Evolutionary conservation across 2,329 filamentous ascomycete species (phyloP), one percentile per base, ranked within the genome.

Genomic region (Colletotrichum brevisporum): DNA sequence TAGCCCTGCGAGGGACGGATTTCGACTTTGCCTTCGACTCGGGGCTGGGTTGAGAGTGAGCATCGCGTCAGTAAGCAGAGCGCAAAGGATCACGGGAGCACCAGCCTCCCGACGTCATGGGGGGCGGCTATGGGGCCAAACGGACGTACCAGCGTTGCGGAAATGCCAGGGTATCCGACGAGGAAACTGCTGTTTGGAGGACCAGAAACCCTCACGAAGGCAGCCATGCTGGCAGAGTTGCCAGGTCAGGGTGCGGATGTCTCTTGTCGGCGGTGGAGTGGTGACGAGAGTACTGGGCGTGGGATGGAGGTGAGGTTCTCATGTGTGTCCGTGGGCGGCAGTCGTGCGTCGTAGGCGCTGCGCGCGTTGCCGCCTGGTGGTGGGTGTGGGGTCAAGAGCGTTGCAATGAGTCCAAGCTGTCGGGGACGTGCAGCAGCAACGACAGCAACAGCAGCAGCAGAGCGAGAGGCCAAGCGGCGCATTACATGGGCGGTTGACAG

Each of bases 11-110:
- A 91, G 50, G 96, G 96, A 70, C 96, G 90, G 75, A 99, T 96
- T 83, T 98, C 96, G 78, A 99, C 96, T 79, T 96, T 97, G 76
- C 96, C 96, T 86, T 98, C 95, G 83, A 99, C 95, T 78, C 96
- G 93, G 77, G 96, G 96, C 94, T 98, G 77, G 24, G 57, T 69
- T 26, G 36, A 36, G 51, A 41, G 45, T 6, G 24, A 24, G 12
- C 10, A 50, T 12, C 39, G 24, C 8, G 45, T 69, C 67, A 69
- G 41, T 55, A 21, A 61, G 15, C 55, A 60, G 45, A n/a, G 67
- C 67, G 67, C 67, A 72, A 64, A 73, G 53, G 47, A 31, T 39
- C 13, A 54, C 39, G 48, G n/a, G 31, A 36, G 69, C 31, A 70
- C 53, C 71, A 72, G 67, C 18, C 53, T 55, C 41, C 52, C 52